Percentiles rank a stretch among this genome's conserved stretches.
Evolutionary conservation across 192 early-diverging fungal species (phyloP).

Genomic region (Podila clonocystis): DNA sequence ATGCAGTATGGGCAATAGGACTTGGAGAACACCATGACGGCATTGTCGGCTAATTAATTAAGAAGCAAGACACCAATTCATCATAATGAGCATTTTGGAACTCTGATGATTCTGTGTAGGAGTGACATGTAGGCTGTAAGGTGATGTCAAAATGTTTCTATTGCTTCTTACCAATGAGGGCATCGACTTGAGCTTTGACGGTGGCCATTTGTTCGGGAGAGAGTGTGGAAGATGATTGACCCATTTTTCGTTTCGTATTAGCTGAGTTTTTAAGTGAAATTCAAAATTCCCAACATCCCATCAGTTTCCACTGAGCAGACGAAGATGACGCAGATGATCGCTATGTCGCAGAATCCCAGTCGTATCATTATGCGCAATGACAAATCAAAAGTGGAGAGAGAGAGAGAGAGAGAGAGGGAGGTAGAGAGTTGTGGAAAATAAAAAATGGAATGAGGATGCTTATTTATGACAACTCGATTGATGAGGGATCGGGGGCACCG

Average conservation of each 20-base stretch:
- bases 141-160: too few species aligned
- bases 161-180: conserved; percentile 46
- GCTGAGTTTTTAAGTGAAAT: background rate
- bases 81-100: background rate
- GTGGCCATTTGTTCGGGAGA: conserved; percentile 53
- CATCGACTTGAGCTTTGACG: conserved; percentile 52
- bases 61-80: background rate
- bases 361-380: too few species aligned
- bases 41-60: conserved; percentile 40
- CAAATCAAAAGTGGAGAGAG: background rate
- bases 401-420: too few species aligned
- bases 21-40: conserved; percentile 81
- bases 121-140: background rate
- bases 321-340: too few species aligned
- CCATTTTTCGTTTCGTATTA: conserved; percentile 12
- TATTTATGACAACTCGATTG: background rate
- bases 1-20: conserved; percentile 76
- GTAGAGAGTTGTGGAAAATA: background rate
- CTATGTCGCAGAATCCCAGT: too few species aligned
- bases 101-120: background rate
- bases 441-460: background rate
- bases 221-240: conserved; percentile 40
- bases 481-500: background rate
- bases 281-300: background rate
- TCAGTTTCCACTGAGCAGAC: too few species aligned